Evolutionary conservation across 2,329 filamentous ascomycete species (phyloP), one percentile per base, ranked within the genome.

Genomic region (Penicillium sp.): DNA sequence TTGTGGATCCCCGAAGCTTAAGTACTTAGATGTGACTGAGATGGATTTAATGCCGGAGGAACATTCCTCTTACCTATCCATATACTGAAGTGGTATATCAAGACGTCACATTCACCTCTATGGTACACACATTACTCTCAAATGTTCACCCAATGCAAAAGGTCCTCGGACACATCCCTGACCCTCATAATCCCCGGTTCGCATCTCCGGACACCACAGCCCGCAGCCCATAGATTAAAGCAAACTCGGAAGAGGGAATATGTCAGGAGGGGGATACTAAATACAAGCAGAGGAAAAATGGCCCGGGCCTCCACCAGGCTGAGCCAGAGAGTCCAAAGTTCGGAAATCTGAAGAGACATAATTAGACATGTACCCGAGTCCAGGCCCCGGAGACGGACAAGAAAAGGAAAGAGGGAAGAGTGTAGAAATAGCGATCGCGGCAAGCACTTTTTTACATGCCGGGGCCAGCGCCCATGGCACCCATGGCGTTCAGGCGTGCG

Each of bases 401-500:
- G 53, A 52, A 39, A 58, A 50, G 32, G 46, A 44, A 56, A 49
- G 46, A 54, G 39, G 39, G 40, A 53, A 50, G 51, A 60, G 42
- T 35, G 46, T 35, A 45, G 33, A 27, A 37, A 52, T 49, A 40
- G 37, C 41, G 32, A 44, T 39, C 35, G 33, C 8, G 33, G 39
- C 6, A 48, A 46, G 29, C 49, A 45, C 43, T 48, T 63, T 66
- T 64, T 66, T 64, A 70, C 63, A 71, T 54, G 51, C 59, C 61
- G 37, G 68, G 62, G 20, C 62, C 70, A 52, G 69, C 61, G 42
- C 67, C 66, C 54, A 60, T 60, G 31, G 69, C 70, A 27, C 75
- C 71, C 76, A 84, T 84, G 46, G 78, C 78, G 57, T 83, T 79
- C 58, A 92, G 78, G 68, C 87, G 86, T 52, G 80, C 82, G 12